phyloP scores from a whole-genome alignment of 2,329 filamentous ascomycete species.

The Fusarium humuli region DNA sequence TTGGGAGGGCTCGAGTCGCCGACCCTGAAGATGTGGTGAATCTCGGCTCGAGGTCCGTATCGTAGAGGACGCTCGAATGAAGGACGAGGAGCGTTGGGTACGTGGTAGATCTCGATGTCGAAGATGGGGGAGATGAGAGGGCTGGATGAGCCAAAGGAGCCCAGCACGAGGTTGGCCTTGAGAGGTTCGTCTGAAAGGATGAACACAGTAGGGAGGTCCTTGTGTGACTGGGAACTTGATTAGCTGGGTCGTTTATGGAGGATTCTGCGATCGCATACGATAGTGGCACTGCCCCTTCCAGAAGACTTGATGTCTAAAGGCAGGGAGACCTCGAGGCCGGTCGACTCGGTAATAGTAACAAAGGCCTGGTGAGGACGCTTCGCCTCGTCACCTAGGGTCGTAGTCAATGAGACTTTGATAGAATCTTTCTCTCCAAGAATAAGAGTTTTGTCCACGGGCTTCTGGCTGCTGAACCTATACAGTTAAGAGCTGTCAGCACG shows the following conservation, averaged over 20 bases:
- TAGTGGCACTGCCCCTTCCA: constrained; percentile 85
- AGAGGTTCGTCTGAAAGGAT: constrained; percentile 75
- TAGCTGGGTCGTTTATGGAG: constrained; percentile 36
- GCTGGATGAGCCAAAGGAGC: constrained; percentile 81
- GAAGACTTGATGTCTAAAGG: constrained; percentile 85
- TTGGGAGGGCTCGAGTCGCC: constrained; percentile 85
- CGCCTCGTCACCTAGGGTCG: constrained; percentile 79
- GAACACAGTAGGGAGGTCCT: constrained; percentile 88
- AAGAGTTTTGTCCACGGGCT: constrained; percentile 72
- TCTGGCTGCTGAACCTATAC: constrained; percentile 67
- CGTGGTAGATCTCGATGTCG: constrained; percentile 73
- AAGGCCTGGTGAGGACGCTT: constrained; percentile 96
- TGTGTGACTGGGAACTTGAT: constrained; percentile 73
- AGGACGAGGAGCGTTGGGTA: constrained; percentile 70
- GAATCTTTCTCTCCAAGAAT: constrained; percentile 75
- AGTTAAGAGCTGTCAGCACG: constrained; percentile 38
- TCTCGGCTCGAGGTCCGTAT: constrained; percentile 86
- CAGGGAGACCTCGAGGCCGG: constrained; percentile 88
- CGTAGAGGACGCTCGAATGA: constrained; percentile 76
- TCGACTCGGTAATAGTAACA: constrained; percentile 81
- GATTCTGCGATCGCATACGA: constrained; percentile 68
- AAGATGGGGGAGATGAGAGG: constrained; percentile 79
- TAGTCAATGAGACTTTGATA: constrained; percentile 84
- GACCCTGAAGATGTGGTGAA: constrained; percentile 88
- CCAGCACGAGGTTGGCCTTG: constrained; percentile 84